Base-by-base conservation (phyloP, 345 rosid genomes). In the Viola odorata region DNA sequence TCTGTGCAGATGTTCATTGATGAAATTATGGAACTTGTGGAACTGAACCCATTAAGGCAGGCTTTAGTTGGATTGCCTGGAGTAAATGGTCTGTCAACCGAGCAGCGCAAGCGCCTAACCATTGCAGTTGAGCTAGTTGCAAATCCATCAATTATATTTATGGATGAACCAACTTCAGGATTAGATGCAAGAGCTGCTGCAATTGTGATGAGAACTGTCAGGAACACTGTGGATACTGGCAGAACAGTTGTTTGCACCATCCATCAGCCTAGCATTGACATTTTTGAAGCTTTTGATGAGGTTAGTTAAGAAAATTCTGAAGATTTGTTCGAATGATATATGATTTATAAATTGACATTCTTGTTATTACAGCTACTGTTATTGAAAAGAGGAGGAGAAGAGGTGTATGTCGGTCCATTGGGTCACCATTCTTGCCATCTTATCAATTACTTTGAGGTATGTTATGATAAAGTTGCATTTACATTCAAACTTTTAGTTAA, bases 81-180 rank as follows among this genome's bases (percentile, higher is more conserved):
- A 32, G 81, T 80, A 60, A 83, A 62, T 68, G 97, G 97, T 58
- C 74, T 91, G 14, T 91, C 97, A 36, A 81, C 85, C 0, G 96
- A 91, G 76, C 94, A 91, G 56, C 85, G 96, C 45, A 91, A 91
- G 71, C 81, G 97, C 75, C 81, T 91, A 7, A 91, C 97, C 12
- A 86, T 88, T 13, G 97, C 96, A 0, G 91, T 88, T 17, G 96
- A 91, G 85, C 83, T 88, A 3, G 97, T 91, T 59, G 94, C 96
- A 12, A 91, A 91, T 66, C 96, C 97, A 3, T 91, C 96, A 5
- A 81, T 88, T 50, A 84, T 88, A 56, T 91, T 91, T 71, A 91
- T 91, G 97, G 97, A 91, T 17, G 96, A 91, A 69, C 96, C 96
- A 59, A 91, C 96, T 57, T 91, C 97, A 40, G 97, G 97, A 16